Conservation (phyloP, 805 yeast species). For the Zygosaccharomyces kombuchaensis region DNA sequence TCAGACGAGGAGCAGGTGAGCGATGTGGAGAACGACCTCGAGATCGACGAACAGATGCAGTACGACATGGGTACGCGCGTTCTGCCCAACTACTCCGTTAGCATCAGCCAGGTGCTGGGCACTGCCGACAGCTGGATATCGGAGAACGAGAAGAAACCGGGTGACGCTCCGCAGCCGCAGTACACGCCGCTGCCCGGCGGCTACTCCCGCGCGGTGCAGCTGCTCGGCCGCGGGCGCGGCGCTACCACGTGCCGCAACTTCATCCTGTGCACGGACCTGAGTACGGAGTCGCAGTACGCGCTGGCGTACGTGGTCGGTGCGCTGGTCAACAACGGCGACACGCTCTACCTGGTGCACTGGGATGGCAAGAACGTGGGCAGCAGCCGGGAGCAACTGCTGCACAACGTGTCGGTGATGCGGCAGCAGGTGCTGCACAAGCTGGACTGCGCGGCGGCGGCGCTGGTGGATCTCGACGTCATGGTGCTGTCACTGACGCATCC, state of each 20-base stretch:
- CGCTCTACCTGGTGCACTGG: constrained; percentile 58
- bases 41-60: constrained; percentile 30
- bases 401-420: constrained; percentile 19
- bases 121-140: constrained; percentile 32
- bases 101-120: constrained; percentile 29
- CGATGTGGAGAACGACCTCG: constrained; percentile 34
- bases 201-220: constrained; percentile 23
- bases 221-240: constrained; percentile 17
- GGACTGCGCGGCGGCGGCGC: constrained; percentile 28
- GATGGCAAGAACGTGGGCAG: constrained; percentile 14
- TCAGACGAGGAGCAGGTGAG: constrained; percentile 40
- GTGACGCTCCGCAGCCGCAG: too few species aligned
- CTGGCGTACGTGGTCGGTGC: constrained; percentile 88
- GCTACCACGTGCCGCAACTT: constrained; percentile 48
- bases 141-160: constrained; percentile 33
- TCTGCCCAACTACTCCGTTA: constrained; percentile 31
- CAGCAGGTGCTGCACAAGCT: constrained; percentile 25
- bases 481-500: constrained; percentile 36
- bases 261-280: constrained; percentile 73
- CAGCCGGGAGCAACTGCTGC: constrained; percentile 8
- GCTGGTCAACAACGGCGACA: constrained; percentile 75
- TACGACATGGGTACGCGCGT: constrained; percentile 34
- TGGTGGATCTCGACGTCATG: constrained; percentile 30
- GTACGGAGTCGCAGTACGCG: constrained; percentile 79
- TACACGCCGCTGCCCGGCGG: constrained; percentile 26